Percentiles rank a stretch among this genome's conserved stretches.
phyloP scores from a whole-genome alignment of 2,329 filamentous ascomycete species.

The Alternaria longipes region DNA sequence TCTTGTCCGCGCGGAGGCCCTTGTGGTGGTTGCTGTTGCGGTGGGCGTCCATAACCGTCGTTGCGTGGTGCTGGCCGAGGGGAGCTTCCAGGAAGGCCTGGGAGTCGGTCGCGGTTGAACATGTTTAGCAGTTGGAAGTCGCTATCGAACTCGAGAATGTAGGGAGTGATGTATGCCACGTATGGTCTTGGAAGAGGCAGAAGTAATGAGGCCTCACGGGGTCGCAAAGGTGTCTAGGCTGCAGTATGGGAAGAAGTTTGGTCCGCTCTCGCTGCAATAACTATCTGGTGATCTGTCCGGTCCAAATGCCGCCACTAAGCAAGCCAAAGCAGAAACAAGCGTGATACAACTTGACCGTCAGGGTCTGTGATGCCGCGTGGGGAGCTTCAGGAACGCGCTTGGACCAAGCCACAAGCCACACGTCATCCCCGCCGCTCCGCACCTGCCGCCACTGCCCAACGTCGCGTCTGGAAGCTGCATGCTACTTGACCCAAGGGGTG shows the following conservation, averaged over 20 bases:
- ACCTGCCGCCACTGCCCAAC: not conserved
- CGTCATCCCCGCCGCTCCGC: slow-evolving; percentile 19
- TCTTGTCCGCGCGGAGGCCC: slow-evolving; percentile 33
- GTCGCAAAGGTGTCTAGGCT: slow-evolving; percentile 6
- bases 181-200: slow-evolving; percentile 4
- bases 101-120: slow-evolving; percentile 67
- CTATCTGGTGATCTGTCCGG: not conserved
- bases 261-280: not conserved
- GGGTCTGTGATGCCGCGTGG: slow-evolving; percentile 3
- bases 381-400: slow-evolving; percentile 9
- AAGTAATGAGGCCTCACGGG: slow-evolving; percentile 4
- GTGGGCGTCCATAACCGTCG: slow-evolving; percentile 54
- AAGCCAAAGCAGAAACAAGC: not conserved
- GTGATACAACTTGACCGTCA: slow-evolving; percentile 3
- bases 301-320: slow-evolving; percentile 4
- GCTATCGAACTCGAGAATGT: not conserved
- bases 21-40: slow-evolving; percentile 41
- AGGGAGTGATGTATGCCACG: slow-evolving; percentile 3
- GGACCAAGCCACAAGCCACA: slow-evolving; percentile 25
- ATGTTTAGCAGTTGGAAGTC: slow-evolving; percentile 45
- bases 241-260: not conserved
- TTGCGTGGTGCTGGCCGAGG: slow-evolving; percentile 53
- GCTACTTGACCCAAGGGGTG: not conserved
- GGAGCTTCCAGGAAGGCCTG: slow-evolving; percentile 55
- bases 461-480: not conserved